These are phyloP conservation scores for Eleusine coracana DNA, from an alignment of 176 grass and related monocot genomes.

Conservation along the genomic window DNA sequence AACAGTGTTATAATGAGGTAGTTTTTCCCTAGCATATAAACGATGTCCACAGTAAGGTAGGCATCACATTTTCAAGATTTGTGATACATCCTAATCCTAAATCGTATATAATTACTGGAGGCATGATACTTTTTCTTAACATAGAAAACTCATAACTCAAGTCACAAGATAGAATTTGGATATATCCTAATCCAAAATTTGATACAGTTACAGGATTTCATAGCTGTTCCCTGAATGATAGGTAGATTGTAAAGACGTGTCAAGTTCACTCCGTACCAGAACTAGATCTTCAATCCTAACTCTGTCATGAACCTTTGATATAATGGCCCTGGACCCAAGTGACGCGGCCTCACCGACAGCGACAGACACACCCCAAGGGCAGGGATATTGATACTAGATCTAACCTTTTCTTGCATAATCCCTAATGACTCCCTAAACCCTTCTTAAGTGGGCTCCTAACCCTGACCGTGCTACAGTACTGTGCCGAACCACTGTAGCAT, in stretches of 20 bases:
- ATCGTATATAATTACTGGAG: background rate
- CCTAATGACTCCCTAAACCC: too few species aligned
- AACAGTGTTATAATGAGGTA: constrained; percentile 4
- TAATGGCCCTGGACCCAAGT: too few species aligned
- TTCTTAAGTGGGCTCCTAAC: too few species aligned
- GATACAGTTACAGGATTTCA: background rate
- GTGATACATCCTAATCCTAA: constrained; percentile 4
- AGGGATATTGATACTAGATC: too few species aligned
- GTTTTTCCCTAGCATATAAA: constrained; percentile 42
- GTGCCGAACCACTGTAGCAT: too few species aligned
- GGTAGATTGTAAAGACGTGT: constrained; percentile 7
- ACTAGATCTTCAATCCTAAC: background rate
- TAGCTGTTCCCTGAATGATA: background rate
- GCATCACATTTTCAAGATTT: constrained; percentile 5
- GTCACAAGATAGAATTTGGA: background rate
- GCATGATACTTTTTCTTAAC: background rate
- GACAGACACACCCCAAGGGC: too few species aligned
- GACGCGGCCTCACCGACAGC: too few species aligned
- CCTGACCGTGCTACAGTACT: too few species aligned
- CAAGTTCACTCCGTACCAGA: constrained; percentile 2
- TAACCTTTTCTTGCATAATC: too few species aligned
- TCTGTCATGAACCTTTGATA: background rate
- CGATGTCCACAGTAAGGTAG: constrained; percentile 25
- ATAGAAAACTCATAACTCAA: too few species aligned
- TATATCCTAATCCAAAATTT: background rate